Evolutionary conservation across 2,329 filamentous ascomycete species (phyloP), one percentile per base, ranked within the genome.

Genomic region (Venturia aucupariae): DNA sequence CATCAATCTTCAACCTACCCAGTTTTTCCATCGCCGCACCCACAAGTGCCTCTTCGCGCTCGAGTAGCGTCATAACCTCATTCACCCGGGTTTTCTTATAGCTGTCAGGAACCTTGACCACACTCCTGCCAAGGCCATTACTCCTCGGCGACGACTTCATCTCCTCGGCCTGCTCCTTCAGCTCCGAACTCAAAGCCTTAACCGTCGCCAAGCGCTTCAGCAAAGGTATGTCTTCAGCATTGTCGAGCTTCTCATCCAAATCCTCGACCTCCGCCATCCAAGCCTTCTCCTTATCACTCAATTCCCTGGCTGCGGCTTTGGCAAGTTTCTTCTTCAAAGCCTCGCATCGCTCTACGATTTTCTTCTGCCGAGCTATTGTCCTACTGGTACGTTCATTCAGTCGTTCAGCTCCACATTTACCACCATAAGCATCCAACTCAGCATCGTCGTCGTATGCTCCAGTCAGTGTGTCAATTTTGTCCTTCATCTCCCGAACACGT

Each of bases 41-140:
- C 7, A 90, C 84, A 69, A 90, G 74, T 5, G 86, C 86, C 59
- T 83, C 83, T 75, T 90, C 87, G 35, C 87, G 78, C 65, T 87
- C 85, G 68, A 90, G 75, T 66, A 89, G 73, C 35, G 76, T 76
- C 74, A 84, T 84, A 27, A 90, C 84, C 71, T 88, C 82, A 65
- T 79, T 79, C 68, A 90, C 74, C 75, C 88, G 89, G 61, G 79
- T 82, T 74, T 80, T 83, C 65, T 86, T 80, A 65, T 89, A 80
- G 64, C 86, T 84, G 24, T 80, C 76, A 15, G 86, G 83, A 63
- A 88, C 84, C 67, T 79, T 77, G 61, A 84, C 68, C 73, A 73
- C 55, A 70, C 71, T 65, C 70, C 71, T 65, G 68, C 70, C 67
- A 55, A 35, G 39, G 7, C 41, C 41, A 22, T 61, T 51, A 35